These are phyloP conservation scores for Forsythia viridissima DNA, from an alignment of 257 asterid genomes.

Conservation along the genomic window DNA sequence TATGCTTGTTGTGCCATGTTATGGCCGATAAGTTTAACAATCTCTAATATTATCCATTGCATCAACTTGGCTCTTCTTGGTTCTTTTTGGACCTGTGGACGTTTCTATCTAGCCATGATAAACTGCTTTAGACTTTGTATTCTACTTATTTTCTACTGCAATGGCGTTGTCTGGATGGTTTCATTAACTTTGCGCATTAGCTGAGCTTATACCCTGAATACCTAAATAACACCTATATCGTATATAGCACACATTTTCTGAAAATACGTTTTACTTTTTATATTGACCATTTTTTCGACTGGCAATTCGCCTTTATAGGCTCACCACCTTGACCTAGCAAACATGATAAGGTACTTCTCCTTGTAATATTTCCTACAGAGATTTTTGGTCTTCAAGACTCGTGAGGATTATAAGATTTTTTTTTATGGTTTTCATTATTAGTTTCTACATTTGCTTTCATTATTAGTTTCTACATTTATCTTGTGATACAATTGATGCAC, in stretches of 20 bases:
- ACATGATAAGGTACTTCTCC: background rate
- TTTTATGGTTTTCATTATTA: too few relatives aligned
- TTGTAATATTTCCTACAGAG: background rate
- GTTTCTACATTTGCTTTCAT: background rate
- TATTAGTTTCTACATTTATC: background rate
- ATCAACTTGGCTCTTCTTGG: background rate
- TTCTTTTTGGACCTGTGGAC: background rate
- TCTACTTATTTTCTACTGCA: constrained; percentile 1
- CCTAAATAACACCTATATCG: background rate
- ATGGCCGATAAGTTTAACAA: background rate
- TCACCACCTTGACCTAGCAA: background rate
- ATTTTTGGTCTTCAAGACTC: background rate
- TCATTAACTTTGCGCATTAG: background rate
- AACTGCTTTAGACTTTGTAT: background rate
- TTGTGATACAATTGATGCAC: background rate
- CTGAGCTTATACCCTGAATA: background rate
- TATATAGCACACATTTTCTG: background rate
- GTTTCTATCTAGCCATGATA: constrained; percentile 2
- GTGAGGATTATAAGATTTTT: background rate
- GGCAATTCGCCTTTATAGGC: background rate
- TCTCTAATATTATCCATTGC: background rate
- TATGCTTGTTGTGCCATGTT: background rate
- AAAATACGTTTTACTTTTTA: background rate
- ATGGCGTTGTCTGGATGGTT: background rate
- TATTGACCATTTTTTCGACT: background rate